Evolutionary conservation across 805 yeast species (phyloP).

Genomic region (Cyberlindnera veronae): DNA sequence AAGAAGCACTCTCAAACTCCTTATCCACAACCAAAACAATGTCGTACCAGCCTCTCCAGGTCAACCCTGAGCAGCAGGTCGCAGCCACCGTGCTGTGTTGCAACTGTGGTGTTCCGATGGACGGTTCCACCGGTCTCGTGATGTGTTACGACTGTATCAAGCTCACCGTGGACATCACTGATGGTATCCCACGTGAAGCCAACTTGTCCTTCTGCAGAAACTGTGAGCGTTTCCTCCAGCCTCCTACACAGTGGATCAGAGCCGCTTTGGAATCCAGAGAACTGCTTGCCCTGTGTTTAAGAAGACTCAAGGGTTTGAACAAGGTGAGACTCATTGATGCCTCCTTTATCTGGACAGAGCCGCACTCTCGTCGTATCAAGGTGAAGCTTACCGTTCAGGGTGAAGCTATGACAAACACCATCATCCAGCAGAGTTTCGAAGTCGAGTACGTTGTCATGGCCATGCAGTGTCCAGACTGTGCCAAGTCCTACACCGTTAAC

Average conservation of each 20-base stretch:
- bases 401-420: slow-evolving; percentile 88
- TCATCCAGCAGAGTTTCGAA: slow-evolving; percentile 90
- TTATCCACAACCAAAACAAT: slow-evolving; percentile 14
- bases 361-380: slow-evolving; percentile 93
- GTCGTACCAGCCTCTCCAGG: slow-evolving; percentile 38
- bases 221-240: slow-evolving; percentile 94
- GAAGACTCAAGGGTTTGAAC: slow-evolving; percentile 82
- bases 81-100: slow-evolving; percentile 92
- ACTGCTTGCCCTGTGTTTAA: slow-evolving; percentile 82
- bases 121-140: slow-evolving; percentile 87
- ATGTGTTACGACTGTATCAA: slow-evolving; percentile 98
- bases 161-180: slow-evolving; percentile 88
- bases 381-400: slow-evolving; percentile 94
- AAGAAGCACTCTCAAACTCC: too few species aligned
- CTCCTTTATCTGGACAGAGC: slow-evolving; percentile 97
- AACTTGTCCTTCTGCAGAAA: slow-evolving; percentile 92
- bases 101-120: slow-evolving; percentile 98
- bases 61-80: slow-evolving; percentile 31
- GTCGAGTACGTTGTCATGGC: slow-evolving; percentile 92
- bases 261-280: slow-evolving; percentile 93
- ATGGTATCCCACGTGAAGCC: slow-evolving; percentile 92
- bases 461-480: slow-evolving; percentile 98
- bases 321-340: slow-evolving; percentile 91
- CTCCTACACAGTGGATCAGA: slow-evolving; percentile 90
- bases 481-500: slow-evolving; percentile 91